Evolutionary conservation across 108 stramenopile genomes (phyloP).

Genomic region (Nannochloropsis granulata): DNA sequence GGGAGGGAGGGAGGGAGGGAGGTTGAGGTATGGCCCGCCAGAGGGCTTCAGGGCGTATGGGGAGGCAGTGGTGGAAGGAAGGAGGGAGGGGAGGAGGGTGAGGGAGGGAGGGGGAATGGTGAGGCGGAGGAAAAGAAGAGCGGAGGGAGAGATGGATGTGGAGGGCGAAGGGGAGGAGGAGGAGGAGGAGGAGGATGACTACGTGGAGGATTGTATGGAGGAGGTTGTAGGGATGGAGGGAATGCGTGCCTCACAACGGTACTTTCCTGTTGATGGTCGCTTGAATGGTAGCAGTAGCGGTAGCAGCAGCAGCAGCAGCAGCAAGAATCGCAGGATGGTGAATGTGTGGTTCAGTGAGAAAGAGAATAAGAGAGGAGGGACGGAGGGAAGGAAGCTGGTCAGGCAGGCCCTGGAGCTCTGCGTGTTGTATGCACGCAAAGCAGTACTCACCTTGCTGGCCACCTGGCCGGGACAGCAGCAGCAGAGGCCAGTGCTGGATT

Average conservation of each 20-base stretch:
- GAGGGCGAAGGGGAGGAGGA: constrained; percentile 1
- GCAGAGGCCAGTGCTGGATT: not conserved
- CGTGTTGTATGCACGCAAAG: not conserved
- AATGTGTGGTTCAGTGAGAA: not conserved
- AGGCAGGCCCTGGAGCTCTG: not conserved
- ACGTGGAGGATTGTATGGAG: constrained; percentile 4
- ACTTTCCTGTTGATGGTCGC: not conserved
- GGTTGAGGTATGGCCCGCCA: constrained; percentile 12
- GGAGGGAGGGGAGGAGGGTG: not conserved
- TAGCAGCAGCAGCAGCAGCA: not conserved
- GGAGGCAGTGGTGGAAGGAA: not conserved
- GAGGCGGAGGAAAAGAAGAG: constrained; percentile 10
- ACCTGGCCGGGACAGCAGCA: not conserved
- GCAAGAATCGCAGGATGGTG: not conserved
- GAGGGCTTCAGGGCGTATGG: not conserved
- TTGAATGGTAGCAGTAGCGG: not conserved
- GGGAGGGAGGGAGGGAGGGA: too few relatives aligned
- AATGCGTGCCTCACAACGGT: not conserved
- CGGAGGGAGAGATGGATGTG: not conserved
- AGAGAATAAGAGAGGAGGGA: not conserved
- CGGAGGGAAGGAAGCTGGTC: not conserved
- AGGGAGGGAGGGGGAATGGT: not conserved
- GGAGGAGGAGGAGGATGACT: constrained; percentile 15
- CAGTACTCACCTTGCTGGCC: not conserved
- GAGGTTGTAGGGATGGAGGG: not conserved